Evolutionary conservation across 306 rosid species (phyloP), one percentile per base, ranked within the genome.

Genomic region (Castanea mollissima): DNA sequence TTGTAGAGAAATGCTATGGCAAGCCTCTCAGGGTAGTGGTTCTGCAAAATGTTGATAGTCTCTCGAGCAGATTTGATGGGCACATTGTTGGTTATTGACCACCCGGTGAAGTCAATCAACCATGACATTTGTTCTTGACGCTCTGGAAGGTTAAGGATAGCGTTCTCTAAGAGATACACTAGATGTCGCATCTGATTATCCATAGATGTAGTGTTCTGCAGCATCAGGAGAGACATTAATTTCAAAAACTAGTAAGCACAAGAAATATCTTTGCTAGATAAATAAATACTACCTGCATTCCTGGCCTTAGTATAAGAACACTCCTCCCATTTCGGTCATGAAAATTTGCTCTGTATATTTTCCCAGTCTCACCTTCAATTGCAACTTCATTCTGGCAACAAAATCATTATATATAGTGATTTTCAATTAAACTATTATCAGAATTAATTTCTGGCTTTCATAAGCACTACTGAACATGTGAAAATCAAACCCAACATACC

Each of bases 21-120:
- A 27, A 95, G 98, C 87, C 99, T 89, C 85, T 95, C 98, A 2
- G 99, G 99, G 72, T 95, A 95, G 89, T 93, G 97, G 74, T 78
- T 91, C 84, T 95, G 99, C 63, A 95, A 83, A 71, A 95, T 81
- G 88, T 95, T 55, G 63, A 95, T 85, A 65, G 91, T 83, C 19
- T 95, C 99, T 49, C 92, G 86, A 63, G 97, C 85, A 55, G 92
- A 86, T 87, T 92, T 95, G 83, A 91, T 62, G 1, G 93, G 52
- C 52, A 90, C 15, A 21, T 57, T 89, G 75, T 91, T 85, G 79
- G 59, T 76, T 76, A 92, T 58, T 25, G 97, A 76, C 76, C 89
- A 91, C 78, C 97, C 99, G 10, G 89, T 87, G 85, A 85, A 95
- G 83, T 95, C 99, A 60, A 93, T 84, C 83, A 95, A 84, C 99